A percentile compares a stretch with the other conserved stretches of the same genome.
Evolutionary conservation across 2,329 filamentous ascomycete genomes (phyloP).

Genomic region (Leptographium galeiforme): DNA sequence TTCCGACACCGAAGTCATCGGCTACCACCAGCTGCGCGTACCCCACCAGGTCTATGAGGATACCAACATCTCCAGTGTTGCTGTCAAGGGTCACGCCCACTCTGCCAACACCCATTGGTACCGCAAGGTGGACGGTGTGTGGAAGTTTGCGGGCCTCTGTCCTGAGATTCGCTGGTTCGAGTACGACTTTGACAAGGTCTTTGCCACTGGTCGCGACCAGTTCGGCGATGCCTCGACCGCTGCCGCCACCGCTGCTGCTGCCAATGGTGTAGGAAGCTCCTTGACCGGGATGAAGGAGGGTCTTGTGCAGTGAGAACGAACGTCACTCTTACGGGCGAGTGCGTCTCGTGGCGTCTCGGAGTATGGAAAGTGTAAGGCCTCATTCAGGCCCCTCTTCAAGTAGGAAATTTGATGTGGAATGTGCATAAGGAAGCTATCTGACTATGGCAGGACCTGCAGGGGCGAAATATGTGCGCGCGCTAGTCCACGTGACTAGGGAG

Average conservation of each 20-base stretch:
- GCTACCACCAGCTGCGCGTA: slow-evolving; percentile 48
- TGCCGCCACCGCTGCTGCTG: background rate
- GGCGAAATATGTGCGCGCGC: too few species aligned
- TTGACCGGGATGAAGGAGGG: background rate
- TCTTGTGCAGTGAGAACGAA: background rate
- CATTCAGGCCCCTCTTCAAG: background rate
- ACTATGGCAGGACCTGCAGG: too few species aligned
- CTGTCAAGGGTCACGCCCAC: slow-evolving; percentile 47
- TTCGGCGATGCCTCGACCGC: slow-evolving; percentile 5
- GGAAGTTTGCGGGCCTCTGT: slow-evolving; percentile 46
- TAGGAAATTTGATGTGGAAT: too few species aligned
- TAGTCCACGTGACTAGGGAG: too few species aligned
- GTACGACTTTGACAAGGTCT: slow-evolving; percentile 32
- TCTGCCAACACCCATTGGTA: slow-evolving; percentile 45
- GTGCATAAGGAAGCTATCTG: too few species aligned
- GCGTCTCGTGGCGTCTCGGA: background rate
- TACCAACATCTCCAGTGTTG: slow-evolving; percentile 23
- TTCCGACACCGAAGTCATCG: slow-evolving; percentile 43
- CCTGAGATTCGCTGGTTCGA: slow-evolving; percentile 44
- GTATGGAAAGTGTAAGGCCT: background rate
- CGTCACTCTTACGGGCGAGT: background rate
- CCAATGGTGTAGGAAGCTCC: background rate
- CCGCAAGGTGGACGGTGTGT: slow-evolving; percentile 41
- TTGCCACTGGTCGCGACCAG: slow-evolving; percentile 12
- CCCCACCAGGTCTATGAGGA: slow-evolving; percentile 48